Base-by-base conservation (phyloP, 495 filamentous ascomycete genomes). In the Aspergillus diversus region DNA sequence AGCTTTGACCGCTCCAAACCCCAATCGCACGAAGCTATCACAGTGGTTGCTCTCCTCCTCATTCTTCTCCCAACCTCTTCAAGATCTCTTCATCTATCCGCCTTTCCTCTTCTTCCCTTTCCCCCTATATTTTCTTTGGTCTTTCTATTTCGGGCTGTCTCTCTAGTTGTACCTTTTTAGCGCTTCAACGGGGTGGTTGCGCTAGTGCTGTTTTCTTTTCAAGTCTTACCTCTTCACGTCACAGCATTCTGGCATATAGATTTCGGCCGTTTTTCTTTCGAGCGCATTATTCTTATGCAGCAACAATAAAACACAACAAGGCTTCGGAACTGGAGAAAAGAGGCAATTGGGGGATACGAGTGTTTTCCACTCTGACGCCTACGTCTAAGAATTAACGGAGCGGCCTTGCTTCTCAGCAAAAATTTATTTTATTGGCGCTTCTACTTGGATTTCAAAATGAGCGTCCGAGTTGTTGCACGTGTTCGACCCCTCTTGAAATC, bases 401-500 rank as follows among this genome's bases (percentile, higher is more conserved):
- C 32, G 43, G 21, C 11, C 52, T 39, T 21, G 6, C 50, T 34
- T 33, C 52, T 43, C 21, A 43, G 31, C 33, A 21, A 17, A 60
- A 31, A 37, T 69, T 77, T 60, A 11, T 43, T 43, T 21, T 9
- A 50, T 21, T 27, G 21, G 47, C 17, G 21, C 2, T 27, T 27
- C 21, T 27, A 27, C 5, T 50, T 9, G 8, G n/a, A 11, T 50
- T 0, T 5, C 2, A 50, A 27, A 64, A 82, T 82, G 80, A 82
- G 78, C 60, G 91, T 97, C 31, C 86, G 92, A 55, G 93, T 97
- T 56, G 89, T 97, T 61, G 94, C 94, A 46, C 84, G 95, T 51
- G 88, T 99, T 61, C 86, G 95, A 59, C 95, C 95, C 21, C 87
- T 97, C 53, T 85, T 97, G 39, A 89, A 90, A 66, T 85, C 86